These are phyloP conservation scores for Magnaporthiopsis incrustans DNA, from an alignment of 2,329 filamentous ascomycete genomes.

Conservation along the genomic window DNA sequence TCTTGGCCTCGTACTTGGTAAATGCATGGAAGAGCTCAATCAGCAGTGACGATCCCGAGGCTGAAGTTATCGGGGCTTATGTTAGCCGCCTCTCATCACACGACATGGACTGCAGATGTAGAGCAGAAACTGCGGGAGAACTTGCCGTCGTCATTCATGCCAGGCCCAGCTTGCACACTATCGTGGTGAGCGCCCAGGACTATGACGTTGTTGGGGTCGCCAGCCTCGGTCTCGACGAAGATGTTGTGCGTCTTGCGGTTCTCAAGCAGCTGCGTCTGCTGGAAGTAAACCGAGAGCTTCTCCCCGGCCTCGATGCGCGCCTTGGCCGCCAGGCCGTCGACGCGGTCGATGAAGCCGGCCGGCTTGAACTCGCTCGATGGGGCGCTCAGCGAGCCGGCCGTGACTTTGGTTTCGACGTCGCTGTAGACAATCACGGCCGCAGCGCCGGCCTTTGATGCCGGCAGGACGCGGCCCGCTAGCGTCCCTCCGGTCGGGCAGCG, in stretches of 20 bases:
- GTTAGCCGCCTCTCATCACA: not conserved
- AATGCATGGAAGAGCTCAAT: conserved; percentile 7
- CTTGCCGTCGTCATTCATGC: conserved; percentile 68
- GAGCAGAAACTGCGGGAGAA: not conserved
- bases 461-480: conserved; percentile 40
- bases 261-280: conserved; percentile 15
- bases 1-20: conserved; percentile 48
- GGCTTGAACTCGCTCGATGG: conserved; percentile 5
- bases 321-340: conserved; percentile 5
- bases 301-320: conserved; percentile 15
- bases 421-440: conserved; percentile 52
- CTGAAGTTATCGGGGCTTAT: not conserved
- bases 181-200: conserved; percentile 60
- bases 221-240: conserved; percentile 51
- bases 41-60: conserved; percentile 7
- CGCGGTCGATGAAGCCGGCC: conserved; percentile 6
- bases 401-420: conserved; percentile 40
- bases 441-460: conserved; percentile 41
- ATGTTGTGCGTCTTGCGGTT: conserved; percentile 50
- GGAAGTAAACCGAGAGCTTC: conserved; percentile 1
- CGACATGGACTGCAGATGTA: too few relatives aligned
- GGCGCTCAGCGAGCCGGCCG: conserved; percentile 6
- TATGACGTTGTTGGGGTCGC: conserved; percentile 56
- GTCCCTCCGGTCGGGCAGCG: conserved; percentile 29
- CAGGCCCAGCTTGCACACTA: conserved; percentile 54